Evolutionary conservation across 495 filamentous ascomycete species (phyloP).

Genomic region (Beverwykella pulmonaria): DNA sequence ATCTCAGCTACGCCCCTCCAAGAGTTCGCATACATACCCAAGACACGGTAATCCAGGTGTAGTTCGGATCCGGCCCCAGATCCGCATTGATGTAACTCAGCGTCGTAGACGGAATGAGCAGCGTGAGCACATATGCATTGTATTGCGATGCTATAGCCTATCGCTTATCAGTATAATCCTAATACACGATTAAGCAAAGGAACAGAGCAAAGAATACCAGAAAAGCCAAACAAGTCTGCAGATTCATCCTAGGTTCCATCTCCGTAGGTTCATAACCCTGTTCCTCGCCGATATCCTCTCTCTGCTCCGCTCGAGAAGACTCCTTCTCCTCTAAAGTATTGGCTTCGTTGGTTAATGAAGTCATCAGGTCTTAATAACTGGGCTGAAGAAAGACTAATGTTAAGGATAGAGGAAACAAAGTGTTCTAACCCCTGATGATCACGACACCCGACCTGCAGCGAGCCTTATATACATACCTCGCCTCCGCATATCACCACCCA

Average conservation of each 20-base stretch:
- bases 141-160: constrained; percentile 24
- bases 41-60: constrained; percentile 18
- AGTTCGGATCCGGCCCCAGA: constrained; percentile 20
- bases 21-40: constrained; percentile 3
- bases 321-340: constrained; percentile 10
- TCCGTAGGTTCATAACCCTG: constrained; percentile 8
- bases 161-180: background rate
- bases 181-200: too few species aligned
- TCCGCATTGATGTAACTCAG: constrained; percentile 23
- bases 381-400: background rate
- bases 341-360: background rate
- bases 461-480: background rate
- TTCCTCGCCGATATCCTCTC: constrained; percentile 6
- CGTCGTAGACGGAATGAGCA: constrained; percentile 15
- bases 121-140: constrained; percentile 21
- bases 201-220: background rate
- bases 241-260: constrained; percentile 20
- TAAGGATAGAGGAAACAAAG: background rate
- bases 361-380: background rate
- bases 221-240: constrained; percentile 19
- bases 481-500: background rate
- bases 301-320: background rate
- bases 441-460: background rate
- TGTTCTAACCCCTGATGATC: background rate
- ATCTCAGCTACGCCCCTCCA: background rate